Conservation (phyloP, 805 yeast species). For the Candida boidinii region DNA sequence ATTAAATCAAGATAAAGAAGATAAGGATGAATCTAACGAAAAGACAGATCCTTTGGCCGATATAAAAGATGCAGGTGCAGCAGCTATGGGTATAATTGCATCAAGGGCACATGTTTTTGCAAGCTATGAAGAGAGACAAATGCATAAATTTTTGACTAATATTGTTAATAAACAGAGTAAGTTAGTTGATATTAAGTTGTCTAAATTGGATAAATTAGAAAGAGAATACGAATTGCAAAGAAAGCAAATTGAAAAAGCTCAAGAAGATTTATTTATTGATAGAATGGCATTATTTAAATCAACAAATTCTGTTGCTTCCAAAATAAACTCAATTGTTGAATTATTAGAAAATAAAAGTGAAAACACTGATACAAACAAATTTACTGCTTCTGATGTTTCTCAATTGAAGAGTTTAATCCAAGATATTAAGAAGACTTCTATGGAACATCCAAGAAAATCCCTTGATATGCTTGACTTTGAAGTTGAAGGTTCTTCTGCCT, state of each 20-base stretch:
- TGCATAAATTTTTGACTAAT: conserved; percentile 47
- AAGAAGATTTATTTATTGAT: conserved; percentile 59
- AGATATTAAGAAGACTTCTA: conserved; percentile 20
- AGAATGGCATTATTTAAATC: conserved; percentile 58
- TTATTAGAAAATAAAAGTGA: conserved; percentile 9
- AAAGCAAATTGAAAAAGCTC: conserved; percentile 49
- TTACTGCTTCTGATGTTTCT: conserved; percentile 7
- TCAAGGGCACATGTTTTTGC: conserved; percentile 76
- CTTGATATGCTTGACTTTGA: conserved; percentile 22
- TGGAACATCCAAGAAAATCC: conserved; percentile 24
- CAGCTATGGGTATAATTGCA: conserved; percentile 72
- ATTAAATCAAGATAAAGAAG: conserved; percentile 23
- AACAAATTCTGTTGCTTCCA: conserved; percentile 40
- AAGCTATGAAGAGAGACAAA: conserved; percentile 70
- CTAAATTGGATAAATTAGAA: conserved; percentile 52
- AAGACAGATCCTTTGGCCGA: conserved; percentile 16
- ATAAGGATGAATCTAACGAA: conserved; percentile 9
- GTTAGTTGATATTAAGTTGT: conserved; percentile 56
- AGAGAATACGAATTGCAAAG: conserved; percentile 58
- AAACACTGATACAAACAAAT: conserved; percentile 4
- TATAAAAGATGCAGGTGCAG: conserved; percentile 51
- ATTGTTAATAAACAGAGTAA: conserved; percentile 55
- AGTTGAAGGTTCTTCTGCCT: conserved; percentile 12
- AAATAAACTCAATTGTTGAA: conserved; percentile 31
- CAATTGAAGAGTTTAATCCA: conserved; percentile 14